phyloP scores from a whole-genome alignment of 2,329 filamentous ascomycete genomes.

The Colletotrichum neosansevieriae region DNA sequence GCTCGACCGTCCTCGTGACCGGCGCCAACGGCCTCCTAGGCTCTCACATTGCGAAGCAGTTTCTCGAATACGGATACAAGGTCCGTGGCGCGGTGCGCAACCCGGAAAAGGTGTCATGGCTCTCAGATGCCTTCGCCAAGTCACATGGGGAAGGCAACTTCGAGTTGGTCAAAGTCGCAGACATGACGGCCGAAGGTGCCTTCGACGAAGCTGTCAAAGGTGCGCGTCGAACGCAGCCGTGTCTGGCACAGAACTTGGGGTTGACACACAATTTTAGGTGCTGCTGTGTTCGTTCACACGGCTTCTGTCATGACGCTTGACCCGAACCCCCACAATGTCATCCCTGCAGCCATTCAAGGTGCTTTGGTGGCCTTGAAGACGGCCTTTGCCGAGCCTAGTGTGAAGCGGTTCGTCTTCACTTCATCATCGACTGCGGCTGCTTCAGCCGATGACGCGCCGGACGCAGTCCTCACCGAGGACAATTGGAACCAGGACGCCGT shows the following conservation, averaged over 20 bases:
- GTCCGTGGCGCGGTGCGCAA: slow-evolving; percentile 60
- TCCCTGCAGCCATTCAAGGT: slow-evolving; percentile 52
- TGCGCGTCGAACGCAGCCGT: not conserved
- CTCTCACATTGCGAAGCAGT: slow-evolving; percentile 54
- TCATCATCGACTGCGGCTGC: slow-evolving; percentile 32
- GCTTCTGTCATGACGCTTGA: slow-evolving; percentile 55
- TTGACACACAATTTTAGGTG: slow-evolving; percentile 36
- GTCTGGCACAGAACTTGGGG: not conserved
- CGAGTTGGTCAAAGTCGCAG: slow-evolving; percentile 52
- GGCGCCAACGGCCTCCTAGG: slow-evolving; percentile 60
- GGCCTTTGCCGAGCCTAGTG: slow-evolving; percentile 52
- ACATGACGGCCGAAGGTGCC: slow-evolving; percentile 51
- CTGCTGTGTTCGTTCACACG: slow-evolving; percentile 57
- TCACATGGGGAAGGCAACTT: slow-evolving; percentile 47
- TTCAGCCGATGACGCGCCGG: not conserved
- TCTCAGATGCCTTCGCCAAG: slow-evolving; percentile 49
- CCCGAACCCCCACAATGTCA: slow-evolving; percentile 56
- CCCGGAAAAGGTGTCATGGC: slow-evolving; percentile 49
- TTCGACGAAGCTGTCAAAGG: slow-evolving; percentile 56
- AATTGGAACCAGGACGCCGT: slow-evolving; percentile 48
- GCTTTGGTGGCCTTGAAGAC: slow-evolving; percentile 54
- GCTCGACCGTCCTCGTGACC: slow-evolving; percentile 57
- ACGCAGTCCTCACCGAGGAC: slow-evolving; percentile 15
- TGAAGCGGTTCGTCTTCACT: slow-evolving; percentile 50
- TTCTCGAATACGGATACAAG: slow-evolving; percentile 55